Conservation (phyloP, 805 yeast species). For the Suhomyces canberraensis region DNA sequence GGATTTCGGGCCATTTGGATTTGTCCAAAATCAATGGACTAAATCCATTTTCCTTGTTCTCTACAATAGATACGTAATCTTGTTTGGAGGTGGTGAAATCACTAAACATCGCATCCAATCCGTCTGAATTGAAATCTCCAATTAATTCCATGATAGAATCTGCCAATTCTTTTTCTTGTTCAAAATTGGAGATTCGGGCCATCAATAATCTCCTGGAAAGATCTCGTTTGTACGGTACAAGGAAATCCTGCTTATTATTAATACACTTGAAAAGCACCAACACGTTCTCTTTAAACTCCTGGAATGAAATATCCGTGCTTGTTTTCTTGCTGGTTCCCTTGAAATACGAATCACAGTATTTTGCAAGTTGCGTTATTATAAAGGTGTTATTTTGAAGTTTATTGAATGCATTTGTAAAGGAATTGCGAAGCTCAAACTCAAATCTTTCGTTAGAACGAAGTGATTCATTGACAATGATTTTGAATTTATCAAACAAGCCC, state of each 20-base stretch:
- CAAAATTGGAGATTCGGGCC: conserved; percentile 16
- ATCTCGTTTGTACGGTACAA: conserved; percentile 29
- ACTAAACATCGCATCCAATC: conserved; percentile 31
- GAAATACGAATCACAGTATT: conserved; percentile 30
- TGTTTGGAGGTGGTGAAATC: conserved; percentile 25
- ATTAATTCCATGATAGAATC: conserved; percentile 20
- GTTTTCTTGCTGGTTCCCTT: conserved; percentile 12
- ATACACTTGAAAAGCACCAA: conserved; percentile 30
- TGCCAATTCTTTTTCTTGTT: conserved; percentile 20
- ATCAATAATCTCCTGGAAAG: conserved; percentile 36
- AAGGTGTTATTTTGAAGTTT: conserved; percentile 11
- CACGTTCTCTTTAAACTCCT: conserved; percentile 17
- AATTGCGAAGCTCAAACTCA: conserved; percentile 24
- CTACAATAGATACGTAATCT: conserved; percentile 9
- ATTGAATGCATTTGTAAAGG: conserved; percentile 22
- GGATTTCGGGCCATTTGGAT: conserved; percentile 41
- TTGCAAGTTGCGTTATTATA: conserved; percentile 24
- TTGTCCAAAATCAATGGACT: conserved; percentile 31
- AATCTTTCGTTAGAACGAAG: conserved; percentile 19
- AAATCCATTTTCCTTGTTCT: conserved; percentile 18
- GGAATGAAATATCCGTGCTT: conserved; percentile 9
- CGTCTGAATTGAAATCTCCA: conserved; percentile 29
- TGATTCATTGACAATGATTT: conserved; percentile 7
- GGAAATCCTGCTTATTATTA: conserved; percentile 32
- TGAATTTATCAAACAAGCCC: conserved; percentile 12